Conservation (phyloP, 352 stramenopile species). For the Phytophthora ramorum region DNA sequence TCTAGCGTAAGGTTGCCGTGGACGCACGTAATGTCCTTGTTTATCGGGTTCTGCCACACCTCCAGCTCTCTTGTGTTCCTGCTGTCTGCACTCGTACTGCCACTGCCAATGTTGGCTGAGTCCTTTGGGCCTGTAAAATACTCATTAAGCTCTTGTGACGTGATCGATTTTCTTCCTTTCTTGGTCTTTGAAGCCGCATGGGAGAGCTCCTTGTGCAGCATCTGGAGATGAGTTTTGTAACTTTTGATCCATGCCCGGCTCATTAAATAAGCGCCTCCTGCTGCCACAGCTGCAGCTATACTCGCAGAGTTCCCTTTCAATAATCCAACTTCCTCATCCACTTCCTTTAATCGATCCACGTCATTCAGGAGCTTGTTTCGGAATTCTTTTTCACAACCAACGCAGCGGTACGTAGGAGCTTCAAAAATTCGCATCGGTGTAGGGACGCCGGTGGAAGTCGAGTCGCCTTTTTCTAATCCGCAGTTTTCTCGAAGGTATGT, state of each 20-base stretch:
- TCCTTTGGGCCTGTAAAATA: conserved; percentile 21
- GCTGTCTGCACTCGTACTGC: conserved; percentile 14
- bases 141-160: conserved; percentile 19
- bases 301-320: conserved; percentile 46
- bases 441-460: neutral
- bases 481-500: conserved; percentile 52
- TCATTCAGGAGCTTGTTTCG: conserved; percentile 62
- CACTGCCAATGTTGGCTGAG: conserved; percentile 3
- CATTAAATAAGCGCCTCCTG: conserved; percentile 57
- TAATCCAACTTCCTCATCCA: conserved; percentile 54
- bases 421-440: conserved; percentile 47
- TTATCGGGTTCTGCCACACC: conserved; percentile 56
- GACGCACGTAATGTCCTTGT: conserved; percentile 76
- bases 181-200: conserved; percentile 36
- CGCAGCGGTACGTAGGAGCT: conserved; percentile 53
- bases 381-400: conserved; percentile 54
- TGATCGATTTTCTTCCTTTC: conserved; percentile 29
- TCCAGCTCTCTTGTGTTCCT: conserved; percentile 15
- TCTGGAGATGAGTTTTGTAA: conserved; percentile 70
- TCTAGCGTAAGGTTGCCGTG: conserved; percentile 74
- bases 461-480: conserved; percentile 12
- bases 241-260: conserved; percentile 75
- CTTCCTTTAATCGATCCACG: conserved; percentile 55
- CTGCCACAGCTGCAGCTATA: conserved; percentile 29
- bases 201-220: conserved; percentile 56